Conservation (phyloP, 2,329 filamentous ascomycete species). For the Verticillium zaregamsianum region DNA sequence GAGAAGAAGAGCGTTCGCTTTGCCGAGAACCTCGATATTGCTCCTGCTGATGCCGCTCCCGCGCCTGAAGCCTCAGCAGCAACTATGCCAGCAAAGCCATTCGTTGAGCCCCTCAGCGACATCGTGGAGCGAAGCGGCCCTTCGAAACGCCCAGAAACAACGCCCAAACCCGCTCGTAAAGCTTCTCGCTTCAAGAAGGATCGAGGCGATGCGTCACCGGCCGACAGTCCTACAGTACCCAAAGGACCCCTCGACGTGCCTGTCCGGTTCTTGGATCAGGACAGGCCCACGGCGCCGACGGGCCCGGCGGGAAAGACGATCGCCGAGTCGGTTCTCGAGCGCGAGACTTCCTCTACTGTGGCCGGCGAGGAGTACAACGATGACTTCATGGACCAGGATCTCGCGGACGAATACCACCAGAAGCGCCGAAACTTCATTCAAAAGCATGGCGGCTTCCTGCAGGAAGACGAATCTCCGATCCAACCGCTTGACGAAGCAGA, state of each 20-base stretch:
- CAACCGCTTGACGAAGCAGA: constrained; percentile 65
- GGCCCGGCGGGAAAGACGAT: constrained; percentile 53
- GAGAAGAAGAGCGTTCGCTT: constrained; percentile 76
- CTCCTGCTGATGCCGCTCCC: constrained; percentile 30
- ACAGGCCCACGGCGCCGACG: constrained; percentile 34
- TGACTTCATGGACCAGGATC: constrained; percentile 67
- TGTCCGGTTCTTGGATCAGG: constrained; percentile 31
- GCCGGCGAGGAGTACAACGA: constrained; percentile 38
- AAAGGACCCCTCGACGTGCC: constrained; percentile 42
- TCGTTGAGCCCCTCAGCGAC: constrained; percentile 47
- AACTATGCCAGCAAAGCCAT: constrained; percentile 17
- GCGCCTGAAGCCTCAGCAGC: constrained; percentile 13
- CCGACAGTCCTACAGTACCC: constrained; percentile 17
- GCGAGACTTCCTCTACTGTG: constrained; percentile 22
- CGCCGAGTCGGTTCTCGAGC: constrained; percentile 56
- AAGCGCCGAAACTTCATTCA: constrained; percentile 80
- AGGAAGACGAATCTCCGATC: constrained; percentile 63
- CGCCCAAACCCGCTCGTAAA: constrained; percentile 26
- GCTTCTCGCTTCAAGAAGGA: constrained; percentile 50
- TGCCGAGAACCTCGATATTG: constrained; percentile 68
- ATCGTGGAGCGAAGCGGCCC: constrained; percentile 42
- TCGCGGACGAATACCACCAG: constrained; percentile 78
- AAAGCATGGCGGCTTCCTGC: constrained; percentile 75
- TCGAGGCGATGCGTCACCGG: constrained; percentile 15
- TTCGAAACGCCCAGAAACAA: constrained; percentile 9